Evolutionary conservation across 768 basidiomycete genomes (phyloP).

Genomic region (Tulasnella sp.): DNA sequence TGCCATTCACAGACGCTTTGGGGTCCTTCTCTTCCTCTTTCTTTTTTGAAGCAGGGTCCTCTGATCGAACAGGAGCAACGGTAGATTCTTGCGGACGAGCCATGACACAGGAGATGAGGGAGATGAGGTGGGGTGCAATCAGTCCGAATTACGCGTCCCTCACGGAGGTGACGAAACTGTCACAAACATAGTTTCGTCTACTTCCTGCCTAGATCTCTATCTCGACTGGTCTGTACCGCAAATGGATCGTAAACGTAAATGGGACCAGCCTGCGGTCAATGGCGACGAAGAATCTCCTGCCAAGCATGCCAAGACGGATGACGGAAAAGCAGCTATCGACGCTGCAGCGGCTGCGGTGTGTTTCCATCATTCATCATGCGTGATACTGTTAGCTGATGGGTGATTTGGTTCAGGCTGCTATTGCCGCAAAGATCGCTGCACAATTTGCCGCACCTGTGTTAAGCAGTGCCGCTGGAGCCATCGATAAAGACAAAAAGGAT

Average conservation of each 20-base stretch:
- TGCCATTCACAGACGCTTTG: constrained; percentile 44
- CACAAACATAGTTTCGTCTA: background rate
- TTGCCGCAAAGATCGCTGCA: constrained; percentile 91
- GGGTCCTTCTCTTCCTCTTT: constrained; percentile 34
- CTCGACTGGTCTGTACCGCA: background rate
- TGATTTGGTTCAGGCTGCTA: constrained; percentile 41
- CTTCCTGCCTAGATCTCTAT: background rate
- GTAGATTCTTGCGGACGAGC: constrained; percentile 17
- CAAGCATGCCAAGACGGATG: constrained; percentile 39
- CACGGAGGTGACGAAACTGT: background rate
- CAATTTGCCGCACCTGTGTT: constrained; percentile 48
- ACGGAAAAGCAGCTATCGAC: constrained; percentile 49
- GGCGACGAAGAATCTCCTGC: constrained; percentile 32
- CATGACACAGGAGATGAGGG: constrained; percentile 7
- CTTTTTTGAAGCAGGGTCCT: constrained; percentile 66
- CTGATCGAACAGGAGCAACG: constrained; percentile 42
- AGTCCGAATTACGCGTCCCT: constrained; percentile 10
- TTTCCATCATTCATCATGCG: background rate
- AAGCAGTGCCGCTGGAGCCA: constrained; percentile 29
- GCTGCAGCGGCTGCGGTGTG: constrained; percentile 55
- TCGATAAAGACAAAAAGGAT: constrained; percentile 40
- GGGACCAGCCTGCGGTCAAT: constrained; percentile 54
- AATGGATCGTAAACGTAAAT: constrained; percentile 49
- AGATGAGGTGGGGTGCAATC: constrained; percentile 4
- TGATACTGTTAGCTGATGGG: background rate